Percentiles rank a stretch among this genome's conserved stretches.
Evolutionary conservation across 75 land plant genomes (phyloP).

Genomic region (Pinus taeda): DNA sequence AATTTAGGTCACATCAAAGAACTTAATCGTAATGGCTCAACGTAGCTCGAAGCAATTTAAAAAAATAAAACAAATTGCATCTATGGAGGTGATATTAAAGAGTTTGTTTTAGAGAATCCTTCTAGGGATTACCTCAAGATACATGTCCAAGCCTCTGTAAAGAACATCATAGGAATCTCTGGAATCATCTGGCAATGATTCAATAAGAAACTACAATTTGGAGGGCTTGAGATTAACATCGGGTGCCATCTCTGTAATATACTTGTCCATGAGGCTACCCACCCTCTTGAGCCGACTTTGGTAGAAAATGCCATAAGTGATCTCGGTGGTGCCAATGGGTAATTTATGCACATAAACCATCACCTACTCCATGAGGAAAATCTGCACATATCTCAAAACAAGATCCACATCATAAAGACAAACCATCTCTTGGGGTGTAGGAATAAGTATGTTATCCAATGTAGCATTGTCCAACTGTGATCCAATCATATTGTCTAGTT

Average conservation of each 20-base stretch:
- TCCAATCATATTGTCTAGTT: constrained; percentile 86
- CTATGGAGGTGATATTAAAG: not conserved
- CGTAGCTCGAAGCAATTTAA: too few species aligned
- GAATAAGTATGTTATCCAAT: constrained; percentile 78
- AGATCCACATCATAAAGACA: constrained; percentile 83
- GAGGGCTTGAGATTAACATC: constrained; percentile 72
- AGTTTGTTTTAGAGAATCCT: not conserved
- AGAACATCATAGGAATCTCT: constrained; percentile 72
- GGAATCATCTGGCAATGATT: constrained; percentile 67
- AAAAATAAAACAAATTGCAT: not conserved
- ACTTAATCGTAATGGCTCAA: not conserved
- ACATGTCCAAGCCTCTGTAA: constrained; percentile 80
- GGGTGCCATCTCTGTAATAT: constrained; percentile 83
- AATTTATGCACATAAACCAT: constrained; percentile 10
- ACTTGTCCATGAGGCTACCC: constrained; percentile 65
- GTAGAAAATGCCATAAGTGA: not conserved
- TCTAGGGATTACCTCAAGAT: constrained; percentile 67
- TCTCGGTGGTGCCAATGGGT: constrained; percentile 11
- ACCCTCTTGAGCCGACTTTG: constrained; percentile 33
- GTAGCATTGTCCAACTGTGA: constrained; percentile 71
- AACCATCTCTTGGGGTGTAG: constrained; percentile 35
- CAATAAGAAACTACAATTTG: constrained; percentile 53
- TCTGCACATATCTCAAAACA: constrained; percentile 59
- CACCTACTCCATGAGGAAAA: constrained; percentile 33
- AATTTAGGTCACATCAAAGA: too few species aligned